Evolutionary conservation across 169 alveolate species (phyloP), one percentile per base, ranked within the genome.

Genomic region (Plasmodium knowlesi): DNA sequence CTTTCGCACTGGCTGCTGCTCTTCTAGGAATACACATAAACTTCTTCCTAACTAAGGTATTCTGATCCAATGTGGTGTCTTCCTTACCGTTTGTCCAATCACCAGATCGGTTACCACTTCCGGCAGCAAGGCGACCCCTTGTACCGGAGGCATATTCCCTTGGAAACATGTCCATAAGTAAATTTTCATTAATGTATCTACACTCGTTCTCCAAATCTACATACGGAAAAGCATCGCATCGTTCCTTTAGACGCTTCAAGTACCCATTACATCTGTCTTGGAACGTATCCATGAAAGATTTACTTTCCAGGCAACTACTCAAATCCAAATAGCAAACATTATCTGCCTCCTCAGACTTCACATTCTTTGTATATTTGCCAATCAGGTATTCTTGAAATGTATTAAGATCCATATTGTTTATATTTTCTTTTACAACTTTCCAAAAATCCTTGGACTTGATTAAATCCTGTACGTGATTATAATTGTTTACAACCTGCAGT

Each of bases 181-280:
- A 41, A 12, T 88, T 76, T 12, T 88, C 94, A 41, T 88, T 88
- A 22, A 88, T 88, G 46, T 79, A 16, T 10, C 82, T 88, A 50
- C 94, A 88, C 16, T 88, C 94, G 37, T 88, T n/a, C 43, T 88
- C 94, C 28, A 88, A 19, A 79, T 88, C 83, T 2, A 88, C 19
- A 5, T 22, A 61, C 16, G 34, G 16, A 37, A 39, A 22, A 41
- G 79, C 53, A 10, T 88, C 89, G 30, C 71, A 88, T 34, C 57
- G 39, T 28, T 88, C 89, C 53, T 88, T 88, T 25, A 88, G 41
- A 25, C 14, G 61, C 72, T 88, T 88, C 39, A 88, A 88, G 50
- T 88, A 88, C 12, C 89, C 89, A 88, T 88, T 43, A 25, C 88
- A 88, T 46, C 72, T 78, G 43, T 78, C 50, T 79, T 80, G 89